These are phyloP conservation scores for Fomitopsis serialis DNA, from an alignment of 768 basidiomycete species.

Conservation along the genomic window DNA sequence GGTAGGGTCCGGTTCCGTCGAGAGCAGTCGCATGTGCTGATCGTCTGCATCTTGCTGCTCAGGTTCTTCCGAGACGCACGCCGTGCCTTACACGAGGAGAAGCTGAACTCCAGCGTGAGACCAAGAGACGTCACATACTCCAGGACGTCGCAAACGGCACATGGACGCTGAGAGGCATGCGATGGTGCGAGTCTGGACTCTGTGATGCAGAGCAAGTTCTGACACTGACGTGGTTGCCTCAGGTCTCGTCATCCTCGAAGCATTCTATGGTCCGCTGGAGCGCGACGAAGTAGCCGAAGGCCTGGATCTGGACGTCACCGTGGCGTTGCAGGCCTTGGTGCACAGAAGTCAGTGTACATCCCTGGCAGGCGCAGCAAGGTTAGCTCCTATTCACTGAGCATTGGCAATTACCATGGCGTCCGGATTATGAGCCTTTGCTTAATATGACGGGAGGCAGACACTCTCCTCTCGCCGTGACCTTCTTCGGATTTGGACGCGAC, in stretches of 20 bases:
- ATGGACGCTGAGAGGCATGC: conserved; percentile 57
- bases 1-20: conserved; percentile 33
- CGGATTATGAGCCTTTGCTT: too few species aligned
- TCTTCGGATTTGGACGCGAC: neutral
- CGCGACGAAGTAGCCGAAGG: conserved; percentile 45
- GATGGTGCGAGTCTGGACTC: conserved; percentile 44
- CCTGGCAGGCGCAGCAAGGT: conserved; percentile 76
- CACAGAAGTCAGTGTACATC: conserved; percentile 74
- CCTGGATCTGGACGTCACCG: conserved; percentile 69
- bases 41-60: conserved; percentile 5
- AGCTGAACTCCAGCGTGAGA: conserved; percentile 55
- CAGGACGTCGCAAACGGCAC: conserved; percentile 64
- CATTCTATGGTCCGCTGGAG: conserved; percentile 61
- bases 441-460: neutral
- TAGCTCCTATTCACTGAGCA: neutral
- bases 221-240: neutral
- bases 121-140: conserved; percentile 57
- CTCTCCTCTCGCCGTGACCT: conserved; percentile 3
- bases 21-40: conserved; percentile 7
- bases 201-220: neutral
- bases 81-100: conserved; percentile 57
- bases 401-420: too few species aligned
- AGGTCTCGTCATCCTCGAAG: conserved; percentile 78
- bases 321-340: conserved; percentile 79
- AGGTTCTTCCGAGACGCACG: conserved; percentile 68